Conservation (phyloP, 495 filamentous ascomycete species). For the Jackrogersella minutella region DNA sequence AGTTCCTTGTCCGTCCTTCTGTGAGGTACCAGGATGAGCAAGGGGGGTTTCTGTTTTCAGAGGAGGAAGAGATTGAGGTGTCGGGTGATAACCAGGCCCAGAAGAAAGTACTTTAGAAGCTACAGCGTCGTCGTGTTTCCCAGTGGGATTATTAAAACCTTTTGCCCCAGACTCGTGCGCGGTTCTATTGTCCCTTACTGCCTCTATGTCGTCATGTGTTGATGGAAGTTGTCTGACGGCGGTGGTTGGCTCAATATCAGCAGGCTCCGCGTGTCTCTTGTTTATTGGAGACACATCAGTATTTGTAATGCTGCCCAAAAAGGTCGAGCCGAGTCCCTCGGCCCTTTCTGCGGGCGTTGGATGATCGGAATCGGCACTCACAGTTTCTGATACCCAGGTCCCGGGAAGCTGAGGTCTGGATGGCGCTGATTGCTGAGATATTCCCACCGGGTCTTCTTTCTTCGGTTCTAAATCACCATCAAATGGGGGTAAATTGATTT, state of each 20-base stretch:
- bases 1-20: not conserved
- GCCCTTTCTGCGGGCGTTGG: constrained; percentile 30
- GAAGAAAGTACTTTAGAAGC: constrained; percentile 30
- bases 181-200: constrained; percentile 3
- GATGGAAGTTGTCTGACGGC: constrained; percentile 20
- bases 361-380: constrained; percentile 44
- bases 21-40: not conserved
- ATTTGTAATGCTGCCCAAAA: constrained; percentile 19
- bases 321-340: constrained; percentile 14
- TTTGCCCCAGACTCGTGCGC: not conserved
- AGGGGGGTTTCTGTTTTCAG: constrained; percentile 30
- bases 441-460: constrained; percentile 22
- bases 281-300: constrained; percentile 33
- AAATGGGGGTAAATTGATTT: constrained; percentile 14
- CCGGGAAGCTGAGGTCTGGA: constrained; percentile 68
- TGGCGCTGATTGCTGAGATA: constrained; percentile 29
- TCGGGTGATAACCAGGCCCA: constrained; percentile 29
- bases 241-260: constrained; percentile 39
- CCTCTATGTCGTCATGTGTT: constrained; percentile 1
- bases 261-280: constrained; percentile 32
- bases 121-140: constrained; percentile 31
- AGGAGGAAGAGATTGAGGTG: constrained; percentile 32
- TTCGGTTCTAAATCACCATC: constrained; percentile 16
- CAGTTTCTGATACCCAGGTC: constrained; percentile 69
- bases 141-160: constrained; percentile 21